Evolutionary conservation across 257 asterid species (phyloP), one percentile per base, ranked within the genome.

Genomic region (Echites panduratus): DNA sequence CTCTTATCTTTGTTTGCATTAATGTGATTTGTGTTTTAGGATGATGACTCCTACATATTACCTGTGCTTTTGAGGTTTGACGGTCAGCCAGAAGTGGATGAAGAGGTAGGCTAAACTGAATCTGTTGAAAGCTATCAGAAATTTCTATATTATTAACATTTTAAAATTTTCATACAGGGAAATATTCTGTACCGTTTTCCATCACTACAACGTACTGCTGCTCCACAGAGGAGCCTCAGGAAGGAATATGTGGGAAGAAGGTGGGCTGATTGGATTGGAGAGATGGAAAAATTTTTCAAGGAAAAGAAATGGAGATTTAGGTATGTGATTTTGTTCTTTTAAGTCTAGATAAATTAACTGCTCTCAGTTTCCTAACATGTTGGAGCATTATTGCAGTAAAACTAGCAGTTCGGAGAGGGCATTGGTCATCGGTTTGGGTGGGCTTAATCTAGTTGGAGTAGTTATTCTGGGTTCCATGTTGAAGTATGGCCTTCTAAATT

Each of bases 61-160:
- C 99, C 99, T 7, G 99, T 94, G 83, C 93, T 94, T 65, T 82
- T 94, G 71, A 85, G 87, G 70, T 94, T 91, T 81, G 97, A 91
- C 70, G 99, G 99, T 78, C 93, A 85, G 82, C 97, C 99, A 69
- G 97, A 89, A 85, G 86, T 94, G 61, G 96, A 94, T 78, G 99
- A 91, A 64, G 93, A 91, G 97, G 99, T 94, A 63, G 72, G 87
- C 59, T 63, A 75, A 32, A 50, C 35, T 67, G 22, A 24, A 59
- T 69, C 27, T 48, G 45, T 7, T 70, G 45, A 16, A 68, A 59
- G 19, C 29, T 6, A 12, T 27, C 8, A 19, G 24, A n/a, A 43
- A 71, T 7, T 65, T 26, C 47, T n/a, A 22, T 13, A 2, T 26
- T 56, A 4, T 59, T 68, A 44, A 58, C 19, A 20, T 65, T 47